Evolutionary conservation across 2,329 filamentous ascomycete species (phyloP), one percentile per base, ranked within the genome.

Genomic region (Aspergillus neotritici): DNA sequence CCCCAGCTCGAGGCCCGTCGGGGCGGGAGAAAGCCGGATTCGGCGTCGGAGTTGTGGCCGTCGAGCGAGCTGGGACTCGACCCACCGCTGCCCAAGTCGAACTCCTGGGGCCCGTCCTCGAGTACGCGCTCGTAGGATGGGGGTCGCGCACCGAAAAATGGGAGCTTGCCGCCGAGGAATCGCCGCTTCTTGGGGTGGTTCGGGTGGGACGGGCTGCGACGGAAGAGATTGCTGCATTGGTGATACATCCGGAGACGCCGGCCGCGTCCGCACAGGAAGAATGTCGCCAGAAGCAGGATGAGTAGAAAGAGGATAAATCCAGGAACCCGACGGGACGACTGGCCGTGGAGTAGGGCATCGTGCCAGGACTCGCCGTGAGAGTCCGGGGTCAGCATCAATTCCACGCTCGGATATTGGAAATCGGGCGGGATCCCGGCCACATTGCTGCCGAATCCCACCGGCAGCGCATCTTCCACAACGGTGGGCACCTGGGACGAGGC

Each of bases 391-490:
- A 61, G 65, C 44, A 60, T 60, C 48, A 64, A 50, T 52, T 65
- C 50, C 41, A 66, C 57, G 53, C 67, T 54, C 47, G 90, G 87
- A 56, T 83, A 82, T 64, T 95, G 87, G 63, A 96, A 98, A 61
- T 96, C 88, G 4, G 73, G 60, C 0, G 87, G 84, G 3, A 84
- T 75, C 6, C 73, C 74, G 31, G 72, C 71, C n/a, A 76, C 71
- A 58, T 98, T 98, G 67, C 83, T 88, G 44, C 93, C 93, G 61
- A 97, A 97, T 0, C 93, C 93, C 8, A 98, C 93, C 0, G 90
- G 87, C 2, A 90, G 70, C 12, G 75, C 72, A 33, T 77, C 69
- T 13, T 75, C 70, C 2, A 72, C 75, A 5, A 74, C 68, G 0
- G 87, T 78, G 1, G 86, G 83, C 5, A 98, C 76, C 63, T 96